Evolutionary conservation across 352 stramenopile species (phyloP), one percentile per base, ranked within the genome.

Genomic region (Globisporangium nodosum): DNA sequence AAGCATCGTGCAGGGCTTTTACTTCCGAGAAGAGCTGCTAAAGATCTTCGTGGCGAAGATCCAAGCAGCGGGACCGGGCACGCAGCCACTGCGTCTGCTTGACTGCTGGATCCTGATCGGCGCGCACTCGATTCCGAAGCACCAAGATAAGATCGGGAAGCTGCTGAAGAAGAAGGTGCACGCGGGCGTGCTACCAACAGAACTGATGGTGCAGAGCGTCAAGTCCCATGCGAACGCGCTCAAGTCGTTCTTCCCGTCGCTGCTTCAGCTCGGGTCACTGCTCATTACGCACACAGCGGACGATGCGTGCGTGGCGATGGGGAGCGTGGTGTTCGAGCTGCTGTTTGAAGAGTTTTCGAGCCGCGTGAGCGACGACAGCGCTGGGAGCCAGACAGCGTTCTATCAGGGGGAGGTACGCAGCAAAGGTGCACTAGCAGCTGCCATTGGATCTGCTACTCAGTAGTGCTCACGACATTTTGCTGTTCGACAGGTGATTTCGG

Each of bases 41-140:
- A 77, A 79, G 50, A 61, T 57, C 15, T 85, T 85, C 47, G 15
- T 85, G 15, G 35, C 48, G 6, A 58, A 53, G 16, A 70, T 75
- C 35, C 61, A 69, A 43, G n/a, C 55, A 2, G 50, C 58, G 7
- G 52, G 24, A 15, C 35, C 52, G 3, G 45, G 13, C 2, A 49
- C 55, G 3, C 45, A 58, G 13, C 49, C 69, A 2, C 55, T 79
- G 56, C 62, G 63, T 11, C 31, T 87, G 24, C 49, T 88, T 5
- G 78, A 88, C 30, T 56, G 81, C 31, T 87, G 74, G 78, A 45
- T 81, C 8, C 39, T 88, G 1, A 43, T 84, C 20, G 74, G 63
- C 3, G 60, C 61, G 0, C 65, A 85, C 50, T 78, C 70, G 5
- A 78, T 84, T 47, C 60, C 68, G 11, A 58, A 71, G 11, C 49